Conservation (phyloP, 1,284 basidiomycete genomes). For the Heliocybe sulcata region DNA sequence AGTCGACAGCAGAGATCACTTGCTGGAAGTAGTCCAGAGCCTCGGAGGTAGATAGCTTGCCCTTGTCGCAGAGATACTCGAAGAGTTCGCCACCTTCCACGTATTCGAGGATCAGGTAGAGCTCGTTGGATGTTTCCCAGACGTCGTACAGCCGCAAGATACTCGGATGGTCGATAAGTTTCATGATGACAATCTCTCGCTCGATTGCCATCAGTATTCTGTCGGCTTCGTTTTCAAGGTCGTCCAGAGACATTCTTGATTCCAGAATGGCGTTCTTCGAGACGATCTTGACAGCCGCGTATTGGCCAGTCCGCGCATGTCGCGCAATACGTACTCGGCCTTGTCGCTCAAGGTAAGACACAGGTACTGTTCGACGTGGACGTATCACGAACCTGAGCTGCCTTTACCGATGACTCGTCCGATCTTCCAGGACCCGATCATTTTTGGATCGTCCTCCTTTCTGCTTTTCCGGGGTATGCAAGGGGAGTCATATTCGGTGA, state of each 20-base stretch:
- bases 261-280: slow-evolving; percentile 60
- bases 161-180: slow-evolving; percentile 96
- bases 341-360: slow-evolving; percentile 21
- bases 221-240: slow-evolving; percentile 61
- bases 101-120: slow-evolving; percentile 95
- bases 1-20: slow-evolving; percentile 91
- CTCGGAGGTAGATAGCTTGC: slow-evolving; percentile 73
- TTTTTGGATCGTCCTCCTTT: neutral
- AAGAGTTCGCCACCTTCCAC: slow-evolving; percentile 97
- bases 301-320: slow-evolving; percentile 83
- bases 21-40: slow-evolving; percentile 96
- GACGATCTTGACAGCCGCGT: slow-evolving; percentile 96
- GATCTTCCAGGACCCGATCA: slow-evolving; percentile 89
- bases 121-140: slow-evolving; percentile 89
- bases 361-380: slow-evolving; percentile 1
- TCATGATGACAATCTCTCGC: slow-evolving; percentile 99
- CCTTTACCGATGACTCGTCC: slow-evolving; percentile 92
- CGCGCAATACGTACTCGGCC: slow-evolving; percentile 90
- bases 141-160: slow-evolving; percentile 94
- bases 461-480: slow-evolving; percentile 19
- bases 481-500: slow-evolving; percentile 18
- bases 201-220: slow-evolving; percentile 79
- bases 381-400: slow-evolving; percentile 61
- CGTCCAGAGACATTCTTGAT: slow-evolving; percentile 66
- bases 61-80: slow-evolving; percentile 86